Percentiles rank a stretch among this genome's conserved stretches.
Conservation (phyloP, 257 asterid genomes). For the Phtheirospermum japonicum region DNA sequence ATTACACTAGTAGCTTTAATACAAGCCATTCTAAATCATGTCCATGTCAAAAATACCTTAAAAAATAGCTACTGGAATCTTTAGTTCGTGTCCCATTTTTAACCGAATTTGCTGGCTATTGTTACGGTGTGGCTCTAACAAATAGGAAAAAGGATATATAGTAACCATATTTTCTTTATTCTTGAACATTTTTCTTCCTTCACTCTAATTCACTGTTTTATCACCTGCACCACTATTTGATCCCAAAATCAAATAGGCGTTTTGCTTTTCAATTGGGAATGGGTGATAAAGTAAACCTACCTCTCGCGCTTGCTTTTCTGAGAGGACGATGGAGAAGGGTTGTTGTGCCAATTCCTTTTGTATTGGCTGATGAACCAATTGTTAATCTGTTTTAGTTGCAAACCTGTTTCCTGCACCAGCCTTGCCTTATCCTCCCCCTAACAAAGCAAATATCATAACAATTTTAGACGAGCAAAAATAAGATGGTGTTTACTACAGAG, state of each 20-base stretch:
- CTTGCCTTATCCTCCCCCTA: too few relatives aligned
- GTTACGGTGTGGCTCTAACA: slow-evolving; percentile 1
- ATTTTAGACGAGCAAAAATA: too few relatives aligned
- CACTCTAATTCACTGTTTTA: slow-evolving; percentile 35
- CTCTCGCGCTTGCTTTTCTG: slow-evolving; percentile 89
- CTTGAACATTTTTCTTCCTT: slow-evolving; percentile 8
- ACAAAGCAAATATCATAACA: too few relatives aligned
- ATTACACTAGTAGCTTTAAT: slow-evolving; percentile 25
- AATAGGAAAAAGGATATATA: not conserved
- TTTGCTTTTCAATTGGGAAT: not conserved
- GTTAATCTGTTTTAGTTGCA: too few relatives aligned
- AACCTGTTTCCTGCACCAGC: too few relatives aligned
- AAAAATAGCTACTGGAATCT: slow-evolving; percentile 22
- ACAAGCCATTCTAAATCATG: slow-evolving; percentile 16
- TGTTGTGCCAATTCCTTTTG: slow-evolving; percentile 94
- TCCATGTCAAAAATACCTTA: slow-evolving; percentile 31
- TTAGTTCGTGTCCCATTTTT: slow-evolving; percentile 18
- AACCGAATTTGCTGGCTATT: slow-evolving; percentile 4
- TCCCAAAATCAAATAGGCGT: slow-evolving; percentile 26
- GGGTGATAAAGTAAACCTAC: slow-evolving; percentile 31
- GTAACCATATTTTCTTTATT: slow-evolving; percentile 8
- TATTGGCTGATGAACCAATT: slow-evolving; percentile 93
- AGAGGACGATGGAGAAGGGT: slow-evolving; percentile 73
- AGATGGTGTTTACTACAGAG: too few relatives aligned
- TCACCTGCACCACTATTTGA: slow-evolving; percentile 53